A percentile compares a stretch with the other conserved stretches of the same genome.
phyloP scores from a whole-genome alignment of 2,329 filamentous ascomycete genomes.

The Aspergillus luchuensis region DNA sequence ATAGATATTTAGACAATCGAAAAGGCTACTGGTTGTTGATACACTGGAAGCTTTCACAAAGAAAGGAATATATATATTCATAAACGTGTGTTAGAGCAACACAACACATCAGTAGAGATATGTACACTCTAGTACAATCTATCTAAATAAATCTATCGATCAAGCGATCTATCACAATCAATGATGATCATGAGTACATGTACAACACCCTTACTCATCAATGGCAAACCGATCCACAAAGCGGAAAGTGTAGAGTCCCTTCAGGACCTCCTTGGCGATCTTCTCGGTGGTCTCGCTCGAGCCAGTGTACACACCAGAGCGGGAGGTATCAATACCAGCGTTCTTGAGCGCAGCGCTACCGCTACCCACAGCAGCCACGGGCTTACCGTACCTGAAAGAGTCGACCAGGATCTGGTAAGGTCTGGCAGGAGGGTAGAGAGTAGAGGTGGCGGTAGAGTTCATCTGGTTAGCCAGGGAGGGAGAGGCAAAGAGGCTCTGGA shows the following conservation, averaged over 20 bases:
- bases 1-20: too few relatives aligned
- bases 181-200: too few relatives aligned
- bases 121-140: too few relatives aligned
- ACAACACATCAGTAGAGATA: too few relatives aligned
- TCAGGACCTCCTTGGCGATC: conserved; percentile 53
- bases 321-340: conserved; percentile 46
- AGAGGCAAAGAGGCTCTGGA: conserved; percentile 54
- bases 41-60: too few relatives aligned
- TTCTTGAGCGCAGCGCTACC: conserved; percentile 40
- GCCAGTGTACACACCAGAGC: conserved; percentile 40
- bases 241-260: conserved; percentile 65
- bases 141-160: too few relatives aligned
- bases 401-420: conserved; percentile 65
- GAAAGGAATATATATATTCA: too few relatives aligned
- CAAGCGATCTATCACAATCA: too few relatives aligned
- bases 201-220: conserved; percentile 44
- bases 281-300: conserved; percentile 31
- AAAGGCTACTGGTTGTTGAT: too few relatives aligned
- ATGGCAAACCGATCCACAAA: conserved; percentile 65
- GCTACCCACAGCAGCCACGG: conserved; percentile 61
- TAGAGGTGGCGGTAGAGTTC: conserved; percentile 36
- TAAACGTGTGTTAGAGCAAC: too few relatives aligned
- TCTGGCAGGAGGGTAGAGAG: conserved; percentile 64
- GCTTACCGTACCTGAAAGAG: conserved; percentile 70
- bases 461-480: conserved; percentile 28